Percentiles rank a stretch among this genome's conserved stretches.
Evolutionary conservation across 2,329 filamentous ascomycete genomes (phyloP).

Genomic region (Aspergillus cejpii): DNA sequence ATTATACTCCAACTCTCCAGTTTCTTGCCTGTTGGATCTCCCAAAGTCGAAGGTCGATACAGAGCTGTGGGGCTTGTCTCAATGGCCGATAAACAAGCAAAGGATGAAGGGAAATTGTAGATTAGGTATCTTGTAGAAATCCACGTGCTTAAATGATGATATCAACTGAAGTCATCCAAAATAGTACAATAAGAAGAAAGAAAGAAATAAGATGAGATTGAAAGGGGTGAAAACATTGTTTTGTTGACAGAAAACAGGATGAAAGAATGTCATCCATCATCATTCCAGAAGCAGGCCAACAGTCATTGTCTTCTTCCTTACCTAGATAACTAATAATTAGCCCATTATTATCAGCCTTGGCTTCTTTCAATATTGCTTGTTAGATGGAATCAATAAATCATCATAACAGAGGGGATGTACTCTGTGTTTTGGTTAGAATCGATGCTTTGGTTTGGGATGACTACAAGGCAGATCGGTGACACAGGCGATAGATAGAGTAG

Average conservation of each 20-base stretch:
- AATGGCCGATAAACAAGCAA: not conserved
- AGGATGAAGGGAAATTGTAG: not conserved
- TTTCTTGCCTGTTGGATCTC: constrained; percentile 1
- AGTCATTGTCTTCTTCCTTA: not conserved
- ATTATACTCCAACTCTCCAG: constrained; percentile 10
- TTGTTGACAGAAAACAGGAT: not conserved
- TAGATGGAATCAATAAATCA: too few species aligned
- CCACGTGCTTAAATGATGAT: not conserved
- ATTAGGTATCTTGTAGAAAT: not conserved
- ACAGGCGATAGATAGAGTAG: not conserved
- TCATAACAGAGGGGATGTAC: too few species aligned
- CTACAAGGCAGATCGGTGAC: not conserved
- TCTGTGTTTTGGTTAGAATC: too few species aligned
- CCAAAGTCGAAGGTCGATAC: constrained; percentile 5
- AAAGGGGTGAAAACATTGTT: not conserved
- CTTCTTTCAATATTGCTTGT: too few species aligned
- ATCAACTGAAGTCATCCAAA: not conserved
- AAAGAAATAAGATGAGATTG: not conserved
- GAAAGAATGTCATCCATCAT: not conserved
- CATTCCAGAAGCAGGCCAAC: not conserved
- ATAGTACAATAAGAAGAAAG: not conserved
- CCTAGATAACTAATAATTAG: too few species aligned
- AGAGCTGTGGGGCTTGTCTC: constrained; percentile 10
- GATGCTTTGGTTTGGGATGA: too few species aligned
- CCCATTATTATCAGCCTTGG: too few species aligned